Base-by-base conservation (phyloP, 352 stramenopile genomes). In the Globisporangium lucens region DNA sequence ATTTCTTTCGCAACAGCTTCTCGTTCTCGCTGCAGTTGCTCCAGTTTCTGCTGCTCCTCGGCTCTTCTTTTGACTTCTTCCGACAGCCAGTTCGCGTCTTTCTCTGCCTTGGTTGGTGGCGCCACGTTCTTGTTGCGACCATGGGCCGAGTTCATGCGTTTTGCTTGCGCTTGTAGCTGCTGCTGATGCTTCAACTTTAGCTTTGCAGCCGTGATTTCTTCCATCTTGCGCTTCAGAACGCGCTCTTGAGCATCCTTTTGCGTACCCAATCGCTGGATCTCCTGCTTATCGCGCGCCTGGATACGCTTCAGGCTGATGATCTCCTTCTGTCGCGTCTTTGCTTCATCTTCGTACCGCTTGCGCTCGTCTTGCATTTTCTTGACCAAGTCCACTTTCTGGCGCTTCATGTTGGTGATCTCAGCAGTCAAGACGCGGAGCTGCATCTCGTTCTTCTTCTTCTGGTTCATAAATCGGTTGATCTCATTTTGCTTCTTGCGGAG, bases 391-490 rank as follows among this genome's bases (percentile, higher is more conserved):
- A 96, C 89, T 58, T 95, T 96, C 64, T 96, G 89, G 6, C 86
- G 74, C 75, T 96, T 96, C 89, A 96, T 96, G 63, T 87, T 90
- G 24, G 65, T 83, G 56, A 96, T 93, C 70, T 96, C 89, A 10
- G 83, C 82, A 6, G 81, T 92, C 38, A 95, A 62, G 6, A 93
- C 84, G 22, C 88, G 80, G 36, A 94, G 64, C 56, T 96, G 85
- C 74, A 90, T 92, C 67, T 96, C 88, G 60, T 87, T 93, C 69
- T 96, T 96, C 74, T 92, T 91, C 71, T 93, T 94, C 60, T 93
- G 77, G 56, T 77, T 80, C 72, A 93, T 85, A 55, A 91, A 94
- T 29, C 82, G 79, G 55, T 90, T 89, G 66, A 95, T 93, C 29
- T 94, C 87, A 8, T 70, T 90, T 65, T 96, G 83, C 60, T 94